Evolutionary conservation across 495 filamentous ascomycete genomes (phyloP).

Genomic region (Trichoderma erinaceum): DNA sequence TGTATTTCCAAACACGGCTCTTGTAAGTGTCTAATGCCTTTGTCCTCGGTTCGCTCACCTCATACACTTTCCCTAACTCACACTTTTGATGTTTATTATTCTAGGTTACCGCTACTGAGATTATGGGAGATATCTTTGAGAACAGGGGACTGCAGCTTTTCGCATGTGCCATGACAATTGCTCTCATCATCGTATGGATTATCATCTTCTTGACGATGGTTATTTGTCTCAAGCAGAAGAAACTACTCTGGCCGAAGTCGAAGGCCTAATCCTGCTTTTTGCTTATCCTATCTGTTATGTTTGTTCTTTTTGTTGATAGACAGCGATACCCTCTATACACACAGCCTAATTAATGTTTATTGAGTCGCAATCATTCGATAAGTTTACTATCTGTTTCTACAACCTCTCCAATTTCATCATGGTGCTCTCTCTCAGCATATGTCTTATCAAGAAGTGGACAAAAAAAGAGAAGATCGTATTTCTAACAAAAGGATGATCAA

Average conservation of each 20-base stretch:
- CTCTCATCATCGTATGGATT: slow-evolving; percentile 58
- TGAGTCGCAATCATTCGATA: too few species aligned
- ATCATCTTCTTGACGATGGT: slow-evolving; percentile 63
- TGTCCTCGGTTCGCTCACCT: neutral
- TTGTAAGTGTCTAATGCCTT: slow-evolving; percentile 29
- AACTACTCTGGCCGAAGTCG: slow-evolving; percentile 37
- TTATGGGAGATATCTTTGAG: slow-evolving; percentile 54
- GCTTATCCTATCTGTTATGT: neutral
- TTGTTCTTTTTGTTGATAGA: too few species aligned
- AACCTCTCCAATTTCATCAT: too few species aligned
- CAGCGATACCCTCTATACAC: too few species aligned
- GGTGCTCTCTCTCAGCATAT: too few species aligned
- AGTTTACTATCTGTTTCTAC: too few species aligned
- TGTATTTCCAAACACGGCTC: slow-evolving; percentile 78
- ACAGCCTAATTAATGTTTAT: too few species aligned
- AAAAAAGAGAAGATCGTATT: too few species aligned
- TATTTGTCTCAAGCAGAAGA: slow-evolving; percentile 50
- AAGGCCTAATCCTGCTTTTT: neutral
- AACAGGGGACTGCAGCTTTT: slow-evolving; percentile 53
- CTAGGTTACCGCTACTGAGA: slow-evolving; percentile 56
- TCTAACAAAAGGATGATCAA: neutral
- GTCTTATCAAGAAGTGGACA: too few species aligned
- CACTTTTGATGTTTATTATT: neutral
- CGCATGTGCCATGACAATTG: slow-evolving; percentile 54
- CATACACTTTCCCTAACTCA: neutral